Base-by-base conservation (phyloP, 495 filamentous ascomycete species). In the Aspergillus bridgeri region DNA sequence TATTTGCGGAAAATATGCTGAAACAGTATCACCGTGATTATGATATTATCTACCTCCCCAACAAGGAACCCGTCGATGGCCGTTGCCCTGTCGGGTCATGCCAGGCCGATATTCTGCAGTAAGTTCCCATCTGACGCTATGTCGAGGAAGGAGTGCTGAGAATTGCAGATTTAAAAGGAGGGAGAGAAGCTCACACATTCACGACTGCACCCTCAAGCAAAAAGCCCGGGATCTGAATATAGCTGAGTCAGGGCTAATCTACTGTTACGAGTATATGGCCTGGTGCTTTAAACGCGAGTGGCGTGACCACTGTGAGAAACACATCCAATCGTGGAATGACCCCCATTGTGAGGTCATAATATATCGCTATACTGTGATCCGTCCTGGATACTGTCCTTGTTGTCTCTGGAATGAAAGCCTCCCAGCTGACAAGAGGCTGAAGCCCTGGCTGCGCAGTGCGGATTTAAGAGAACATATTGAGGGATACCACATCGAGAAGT, bases 301-400 rank as follows among this genome's bases (percentile, higher is more conserved):
- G 48, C 22, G 25, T 51, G 48, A 51, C n/a, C 22, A 25, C n/a
- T 51, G 22, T n/a, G n/a, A 5, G 3, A n/a, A 51, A 9, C 9
- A 51, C 22, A 3, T 51, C 3, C 9, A 51, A 33, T 25, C 22
- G 2, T 51, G 48, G 48, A 27, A n/a, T 25, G 9, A 51, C 20
- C 22, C 9, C 22, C n/a, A 51, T 27, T 51, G 22, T 33, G 22
- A 19, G 20, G 48, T 51, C 22, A n/a, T 51, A 19, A 51, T 25
- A 21, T 51, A 33, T 27, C n/a, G 22, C 20, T 33, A 51, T 19
- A 51, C 22, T 25, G 22, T 51, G 19, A 25, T 51, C 33, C 22
- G 48, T 3, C 48, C 48, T 4, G 25, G 48, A 6, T 51, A 51
- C 22, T 51, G 25, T n/a, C 48, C 48, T 51, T 51, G 22, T 25